phyloP scores from a whole-genome alignment of 2,329 filamentous ascomycete genomes.

The Alternaria ethzedia region DNA sequence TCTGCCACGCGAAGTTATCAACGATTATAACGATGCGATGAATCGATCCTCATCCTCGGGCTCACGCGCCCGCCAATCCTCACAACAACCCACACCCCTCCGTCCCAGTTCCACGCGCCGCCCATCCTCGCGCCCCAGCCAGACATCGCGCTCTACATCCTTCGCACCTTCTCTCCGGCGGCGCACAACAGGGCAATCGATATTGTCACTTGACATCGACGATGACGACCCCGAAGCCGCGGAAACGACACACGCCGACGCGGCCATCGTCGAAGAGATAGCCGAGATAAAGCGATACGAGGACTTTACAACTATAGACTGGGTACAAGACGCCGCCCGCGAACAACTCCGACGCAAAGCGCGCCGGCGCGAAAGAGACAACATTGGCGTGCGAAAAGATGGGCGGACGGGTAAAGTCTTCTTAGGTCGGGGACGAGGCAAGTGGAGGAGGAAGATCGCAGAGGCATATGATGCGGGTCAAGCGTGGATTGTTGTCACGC shows the following conservation, averaged over 20 bases:
- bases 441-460: constrained; percentile 79
- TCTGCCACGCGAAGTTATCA: background rate
- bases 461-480: constrained; percentile 96
- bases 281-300: constrained; percentile 98
- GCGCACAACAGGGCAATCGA: constrained; percentile 71
- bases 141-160: constrained; percentile 49
- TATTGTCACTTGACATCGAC: constrained; percentile 62
- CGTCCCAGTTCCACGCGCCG: constrained; percentile 51
- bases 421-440: constrained; percentile 65
- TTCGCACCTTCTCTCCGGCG: constrained; percentile 62
- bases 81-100: constrained; percentile 48
- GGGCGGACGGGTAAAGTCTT: constrained; percentile 48
- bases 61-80: constrained; percentile 3
- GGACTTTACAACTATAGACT: constrained; percentile 98
- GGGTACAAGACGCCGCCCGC: constrained; percentile 95
- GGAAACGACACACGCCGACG: constrained; percentile 62
- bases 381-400: constrained; percentile 59
- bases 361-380: constrained; percentile 65
- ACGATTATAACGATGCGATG: constrained; percentile 50
- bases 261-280: constrained; percentile 90
- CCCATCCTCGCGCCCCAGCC: constrained; percentile 29
- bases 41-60: constrained; percentile 42
- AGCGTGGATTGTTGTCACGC: constrained; percentile 95
- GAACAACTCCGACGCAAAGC: constrained; percentile 84
- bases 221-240: constrained; percentile 67